Evolutionary conservation across 768 basidiomycete species (phyloP).

Genomic region (Rhodotorula toruloides): DNA sequence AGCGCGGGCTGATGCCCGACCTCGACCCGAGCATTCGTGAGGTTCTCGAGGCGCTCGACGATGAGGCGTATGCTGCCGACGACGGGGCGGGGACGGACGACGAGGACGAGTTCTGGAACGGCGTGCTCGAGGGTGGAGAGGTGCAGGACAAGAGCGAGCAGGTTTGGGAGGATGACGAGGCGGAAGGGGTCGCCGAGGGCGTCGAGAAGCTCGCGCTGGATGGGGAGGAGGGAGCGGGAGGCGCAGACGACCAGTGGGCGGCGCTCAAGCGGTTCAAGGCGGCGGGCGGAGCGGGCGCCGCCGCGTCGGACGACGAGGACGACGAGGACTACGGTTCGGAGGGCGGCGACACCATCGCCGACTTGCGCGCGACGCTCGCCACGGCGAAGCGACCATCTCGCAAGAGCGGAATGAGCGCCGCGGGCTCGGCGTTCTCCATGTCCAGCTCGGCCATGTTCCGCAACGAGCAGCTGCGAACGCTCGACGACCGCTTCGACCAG

Average conservation of each 20-base stretch:
- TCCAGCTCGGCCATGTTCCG: slow-evolving; percentile 93
- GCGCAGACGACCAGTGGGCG: slow-evolving; percentile 12
- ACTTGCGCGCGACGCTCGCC: slow-evolving; percentile 60
- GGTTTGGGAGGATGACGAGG: slow-evolving; percentile 44
- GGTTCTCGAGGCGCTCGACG: slow-evolving; percentile 85
- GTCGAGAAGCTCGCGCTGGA: slow-evolving; percentile 50
- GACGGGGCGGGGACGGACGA: slow-evolving; percentile 60
- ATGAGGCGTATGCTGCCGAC: slow-evolving; percentile 81
- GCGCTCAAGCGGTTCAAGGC: slow-evolving; percentile 36
- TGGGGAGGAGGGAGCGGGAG: slow-evolving; percentile 50
- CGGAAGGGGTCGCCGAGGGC: slow-evolving; percentile 31
- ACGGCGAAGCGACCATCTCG: slow-evolving; percentile 65
- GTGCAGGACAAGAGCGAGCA: slow-evolving; percentile 53
- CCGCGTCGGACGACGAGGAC: slow-evolving; percentile 16
- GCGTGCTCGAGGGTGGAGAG: slow-evolving; percentile 36
- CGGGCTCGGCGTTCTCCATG: slow-evolving; percentile 84
- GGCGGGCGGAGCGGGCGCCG: neutral
- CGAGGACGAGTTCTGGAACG: slow-evolving; percentile 54
- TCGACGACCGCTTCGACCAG: slow-evolving; percentile 93
- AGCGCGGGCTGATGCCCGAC: slow-evolving; percentile 79
- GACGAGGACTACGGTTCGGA: slow-evolving; percentile 53
- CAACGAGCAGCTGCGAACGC: slow-evolving; percentile 74
- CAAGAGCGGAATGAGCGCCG: slow-evolving; percentile 51
- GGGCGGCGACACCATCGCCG: slow-evolving; percentile 72
- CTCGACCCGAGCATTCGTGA: slow-evolving; percentile 95